These are phyloP conservation scores for Akanthomyces muscarius DNA, from an alignment of 2,329 filamentous ascomycete genomes.

Conservation along the genomic window DNA sequence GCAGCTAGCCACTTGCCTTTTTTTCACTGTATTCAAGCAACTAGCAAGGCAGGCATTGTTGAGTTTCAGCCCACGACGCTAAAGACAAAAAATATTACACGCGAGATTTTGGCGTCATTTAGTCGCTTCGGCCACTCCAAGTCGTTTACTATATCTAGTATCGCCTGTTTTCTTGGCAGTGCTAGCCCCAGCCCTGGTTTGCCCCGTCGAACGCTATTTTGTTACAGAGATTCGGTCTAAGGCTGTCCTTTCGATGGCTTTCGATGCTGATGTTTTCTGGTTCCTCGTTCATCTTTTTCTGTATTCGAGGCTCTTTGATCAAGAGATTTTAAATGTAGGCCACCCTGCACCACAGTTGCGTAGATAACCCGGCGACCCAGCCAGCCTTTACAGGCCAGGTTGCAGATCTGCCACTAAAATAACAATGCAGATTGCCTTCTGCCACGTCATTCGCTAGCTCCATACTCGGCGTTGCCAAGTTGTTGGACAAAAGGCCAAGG, in stretches of 20 bases:
- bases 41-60: background rate
- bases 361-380: background rate
- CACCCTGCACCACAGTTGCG: background rate
- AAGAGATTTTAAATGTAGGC: background rate
- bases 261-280: background rate
- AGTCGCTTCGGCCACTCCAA: background rate
- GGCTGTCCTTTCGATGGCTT: no score
- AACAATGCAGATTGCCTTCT: background rate
- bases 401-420: background rate
- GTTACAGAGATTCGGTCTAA: background rate
- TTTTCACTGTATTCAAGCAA: no score
- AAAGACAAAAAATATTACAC: background rate
- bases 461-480: background rate
- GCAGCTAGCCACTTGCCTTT: no score
- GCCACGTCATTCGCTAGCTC: background rate
- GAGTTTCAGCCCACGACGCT: background rate
- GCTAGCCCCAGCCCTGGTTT: background rate
- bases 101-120: background rate
- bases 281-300: background rate
- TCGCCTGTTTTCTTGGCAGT: background rate
- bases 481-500: no score
- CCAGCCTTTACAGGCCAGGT: background rate
- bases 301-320: background rate
- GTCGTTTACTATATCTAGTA: slow-evolving; percentile 6
- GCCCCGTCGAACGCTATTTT: background rate